phyloP scores from a whole-genome alignment of 352 stramenopile genomes.

The Globisporangium rhizosaccharum region DNA sequence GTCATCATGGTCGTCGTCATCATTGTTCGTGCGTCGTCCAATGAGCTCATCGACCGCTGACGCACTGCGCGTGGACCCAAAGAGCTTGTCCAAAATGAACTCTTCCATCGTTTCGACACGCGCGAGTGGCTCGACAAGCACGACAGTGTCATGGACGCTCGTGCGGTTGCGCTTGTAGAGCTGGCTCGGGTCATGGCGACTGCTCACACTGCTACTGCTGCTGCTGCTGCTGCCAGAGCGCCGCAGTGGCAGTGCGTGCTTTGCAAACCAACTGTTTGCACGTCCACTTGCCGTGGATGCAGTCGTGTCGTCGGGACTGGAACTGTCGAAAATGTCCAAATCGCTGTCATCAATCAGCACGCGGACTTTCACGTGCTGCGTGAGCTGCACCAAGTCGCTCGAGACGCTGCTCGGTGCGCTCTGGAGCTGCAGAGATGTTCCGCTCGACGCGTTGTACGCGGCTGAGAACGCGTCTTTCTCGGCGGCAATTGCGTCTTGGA shows the following conservation, averaged over 20 bases:
- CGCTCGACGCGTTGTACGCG: constrained; percentile 8
- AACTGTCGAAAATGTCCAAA: constrained; percentile 36
- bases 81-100: constrained; percentile 67
- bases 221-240: not conserved
- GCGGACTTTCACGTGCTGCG: constrained; percentile 69
- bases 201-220: not conserved
- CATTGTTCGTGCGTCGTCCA: constrained; percentile 11
- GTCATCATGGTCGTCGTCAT: constrained; percentile 10
- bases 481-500: constrained; percentile 58
- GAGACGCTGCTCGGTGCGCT: constrained; percentile 19
- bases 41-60: constrained; percentile 32
- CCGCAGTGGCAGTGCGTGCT: constrained; percentile 12
- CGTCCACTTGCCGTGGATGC: constrained; percentile 1
- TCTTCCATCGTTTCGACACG: constrained; percentile 76
- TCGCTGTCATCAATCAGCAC: constrained; percentile 47
- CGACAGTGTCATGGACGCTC: constrained; percentile 56
- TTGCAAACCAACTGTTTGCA: constrained; percentile 24
- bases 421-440: not conserved
- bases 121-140: constrained; percentile 70
- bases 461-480: constrained; percentile 56
- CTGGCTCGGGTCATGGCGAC: not conserved
- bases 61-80: constrained; percentile 23
- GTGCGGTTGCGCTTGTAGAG: constrained; percentile 31
- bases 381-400: constrained; percentile 55
- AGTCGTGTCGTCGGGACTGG: constrained; percentile 38